Base-by-base conservation (phyloP, 768 basidiomycete genomes). In the Tulasnella sp. region DNA sequence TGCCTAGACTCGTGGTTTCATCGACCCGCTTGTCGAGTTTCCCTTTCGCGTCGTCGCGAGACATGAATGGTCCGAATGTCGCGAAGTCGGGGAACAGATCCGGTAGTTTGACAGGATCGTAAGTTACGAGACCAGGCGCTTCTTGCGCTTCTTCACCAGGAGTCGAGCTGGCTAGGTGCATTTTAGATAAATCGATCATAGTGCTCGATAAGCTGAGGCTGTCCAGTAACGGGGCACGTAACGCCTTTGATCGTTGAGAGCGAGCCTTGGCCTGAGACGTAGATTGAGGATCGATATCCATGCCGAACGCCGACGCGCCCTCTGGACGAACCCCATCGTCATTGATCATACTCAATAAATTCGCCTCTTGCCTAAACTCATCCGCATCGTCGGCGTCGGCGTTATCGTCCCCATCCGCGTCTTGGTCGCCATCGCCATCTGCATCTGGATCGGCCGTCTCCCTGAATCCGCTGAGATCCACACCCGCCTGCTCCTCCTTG, bases 51-150 rank as follows among this genome's bases (percentile, higher is more conserved):
- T 60, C 59, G n/a, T 56, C 62, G 23, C 51, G 51, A 4, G 65
- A 52, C 27, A 64, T 51, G 15, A 61, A 62, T 3, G 62, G 62
- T 78, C 32, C 80, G 79, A 73, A 77, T 8, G 70, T 63, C 0
- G 65, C 65, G 10, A 95, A 77, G 58, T 96, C 95, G 0, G 93
- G 91, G 69, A 96, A 96, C 43, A 97, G 80, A 30, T 80, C 77
- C 1, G 79, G 76, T 24, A 85, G 73, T 41, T 34, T 64, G 63
- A 53, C 61, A 13, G 50, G 19, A 13, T 53, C 44, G n/a, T 64
- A 30, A 3, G 21, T 45, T 10, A 45, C 32, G 19, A 55, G 49
- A 8, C 58, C 58, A 8, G 51, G 29, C 19, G 41, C 44, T 42
- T 26, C 26, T 5, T 26, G 29, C n/a, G 21, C n/a, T 15, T 34